Evolutionary conservation across 441 rosid species (phyloP), one percentile per base, ranked within the genome.

Genomic region (Corymbia citriodora): DNA sequence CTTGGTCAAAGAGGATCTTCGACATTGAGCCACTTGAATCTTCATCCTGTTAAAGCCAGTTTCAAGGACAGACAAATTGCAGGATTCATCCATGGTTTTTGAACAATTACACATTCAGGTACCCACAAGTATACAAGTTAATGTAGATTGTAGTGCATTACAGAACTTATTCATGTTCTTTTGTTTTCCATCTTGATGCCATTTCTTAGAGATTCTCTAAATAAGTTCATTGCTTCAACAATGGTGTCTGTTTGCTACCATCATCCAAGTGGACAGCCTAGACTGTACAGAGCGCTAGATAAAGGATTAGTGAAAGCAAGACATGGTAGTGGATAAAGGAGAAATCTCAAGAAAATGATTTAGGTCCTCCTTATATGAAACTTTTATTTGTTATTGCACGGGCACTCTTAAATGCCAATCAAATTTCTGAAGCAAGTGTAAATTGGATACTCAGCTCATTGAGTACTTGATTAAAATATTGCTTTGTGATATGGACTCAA

Each of bases 181-280:
- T 79, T 7, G 8, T 79, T 79, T 79, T 79, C 53, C 85, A 45
- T 79, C 53, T 48, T 2, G n/a, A 79, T 13, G n/a, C n/a, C 53
- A 12, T 40, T 23, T 40, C 52, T 74, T 21, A 74, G 85, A 79
- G 52, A 79, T 79, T 79, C 10, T 45, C 0, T 23, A 45, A 45
- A 45, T 23, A 1, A 79, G 85, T 23, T 45, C 3, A 3, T 45
- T 2, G 18, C 85, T 45, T 79, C 85, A 23, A 74, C 52, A 23
- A 4, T 2, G 52, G 53, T 45, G 7, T 2, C 50, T 1, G 31
- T 23, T 45, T 45, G 0, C 53, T 45, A 45, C 52, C 18, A 1
- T 79, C 85, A 45, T 79, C 52, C 52, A 79, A 79, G 85, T 12
- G n/a, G 52, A 79, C 52, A 23, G 85, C 0, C 52, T 0, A 13